phyloP scores from a whole-genome alignment of 2,329 filamentous ascomycete species.

The Fusarium lyarnte region DNA sequence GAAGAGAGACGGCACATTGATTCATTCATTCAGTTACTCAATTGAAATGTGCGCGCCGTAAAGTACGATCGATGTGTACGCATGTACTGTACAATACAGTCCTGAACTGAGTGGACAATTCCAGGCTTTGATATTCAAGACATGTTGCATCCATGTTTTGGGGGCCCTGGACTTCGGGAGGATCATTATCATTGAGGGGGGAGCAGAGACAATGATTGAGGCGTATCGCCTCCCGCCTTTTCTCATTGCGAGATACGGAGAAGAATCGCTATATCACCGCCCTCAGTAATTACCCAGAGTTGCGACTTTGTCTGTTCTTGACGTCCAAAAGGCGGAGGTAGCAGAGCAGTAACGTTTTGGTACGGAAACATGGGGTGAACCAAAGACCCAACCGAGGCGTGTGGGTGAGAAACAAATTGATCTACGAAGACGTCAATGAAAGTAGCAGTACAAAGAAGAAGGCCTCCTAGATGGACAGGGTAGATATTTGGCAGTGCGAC shows the following conservation, averaged over 20 bases:
- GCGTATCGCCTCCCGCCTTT: constrained; percentile 28
- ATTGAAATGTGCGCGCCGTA: constrained; percentile 12
- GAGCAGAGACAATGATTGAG: constrained; percentile 28
- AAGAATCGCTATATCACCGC: neutral
- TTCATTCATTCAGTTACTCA: constrained; percentile 25
- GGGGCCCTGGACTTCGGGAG: constrained; percentile 26
- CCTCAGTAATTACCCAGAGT: neutral
- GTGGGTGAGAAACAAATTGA: constrained; percentile 23
- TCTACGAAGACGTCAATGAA: constrained; percentile 4
- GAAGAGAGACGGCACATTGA: neutral
- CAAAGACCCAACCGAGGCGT: constrained; percentile 16
- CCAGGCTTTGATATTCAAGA: constrained; percentile 35
- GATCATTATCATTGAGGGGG: constrained; percentile 27
- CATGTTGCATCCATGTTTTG: constrained; percentile 22
- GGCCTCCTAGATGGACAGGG: constrained; percentile 4
- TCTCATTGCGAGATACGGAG: neutral
- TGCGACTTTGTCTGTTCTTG: constrained; percentile 6
- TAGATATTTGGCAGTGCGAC: neutral
- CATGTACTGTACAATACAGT: neutral
- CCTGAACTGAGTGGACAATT: neutral
- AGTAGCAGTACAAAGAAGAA: constrained; percentile 13
- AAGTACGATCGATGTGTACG: neutral
- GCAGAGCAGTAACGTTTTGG: constrained; percentile 12
- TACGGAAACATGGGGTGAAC: constrained; percentile 18
- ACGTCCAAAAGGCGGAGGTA: constrained; percentile 30